Evolutionary conservation across 163 green algal species (phyloP).

Genomic region (Scenedesmus sp.): DNA sequence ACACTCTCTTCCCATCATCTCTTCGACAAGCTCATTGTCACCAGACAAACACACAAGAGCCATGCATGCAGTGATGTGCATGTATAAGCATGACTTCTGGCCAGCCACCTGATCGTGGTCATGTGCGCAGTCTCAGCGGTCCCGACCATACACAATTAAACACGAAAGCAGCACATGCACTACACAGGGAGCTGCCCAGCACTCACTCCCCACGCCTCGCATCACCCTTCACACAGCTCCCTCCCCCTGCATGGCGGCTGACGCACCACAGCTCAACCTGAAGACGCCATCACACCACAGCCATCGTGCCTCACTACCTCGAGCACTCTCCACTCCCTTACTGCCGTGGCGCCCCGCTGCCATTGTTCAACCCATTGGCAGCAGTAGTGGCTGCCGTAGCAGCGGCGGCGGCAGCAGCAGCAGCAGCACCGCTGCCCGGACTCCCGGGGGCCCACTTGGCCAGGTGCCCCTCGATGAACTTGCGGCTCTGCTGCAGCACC

Average conservation of each 20-base stretch:
- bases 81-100: neutral
- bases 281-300: neutral
- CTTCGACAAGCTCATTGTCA: no score
- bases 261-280: neutral
- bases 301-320: neutral
- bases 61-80: no score
- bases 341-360: neutral
- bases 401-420: conserved; percentile 2
- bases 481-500: conserved; percentile 45
- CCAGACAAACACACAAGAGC: no score
- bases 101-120: neutral
- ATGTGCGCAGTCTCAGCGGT: neutral
- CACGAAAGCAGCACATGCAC: neutral
- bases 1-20: no score
- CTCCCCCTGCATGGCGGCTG: no score
- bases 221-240: neutral
- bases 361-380: neutral
- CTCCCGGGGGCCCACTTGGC: conserved; percentile 16
- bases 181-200: neutral
- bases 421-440: neutral
- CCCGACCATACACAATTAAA: neutral
- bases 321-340: neutral
- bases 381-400: neutral
- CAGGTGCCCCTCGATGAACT: conserved; percentile 49
- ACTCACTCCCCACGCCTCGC: neutral